Evolutionary conservation across 129 eudicot genomes (phyloP), one percentile per base, ranked within the genome.

Genomic region (Apium graveolens): DNA sequence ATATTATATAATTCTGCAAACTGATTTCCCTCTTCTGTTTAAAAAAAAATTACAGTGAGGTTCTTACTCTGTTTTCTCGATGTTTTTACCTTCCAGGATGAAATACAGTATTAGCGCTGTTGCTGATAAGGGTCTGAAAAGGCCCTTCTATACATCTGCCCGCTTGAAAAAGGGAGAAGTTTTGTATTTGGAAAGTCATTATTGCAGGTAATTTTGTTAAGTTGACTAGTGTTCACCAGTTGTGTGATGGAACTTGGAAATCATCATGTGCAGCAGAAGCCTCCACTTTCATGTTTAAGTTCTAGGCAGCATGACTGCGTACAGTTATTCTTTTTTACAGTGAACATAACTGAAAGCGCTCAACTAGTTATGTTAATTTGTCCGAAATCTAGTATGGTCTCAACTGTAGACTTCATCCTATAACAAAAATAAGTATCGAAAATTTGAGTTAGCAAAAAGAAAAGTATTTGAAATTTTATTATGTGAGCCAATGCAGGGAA

Each of bases 141-240:
- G 80, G 89, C 89, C 97, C 70, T 84, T 89, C 29, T 96, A 84
- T 79, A 96, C 99, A 41, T 92, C 97, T 66, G 93, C 99, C 73
- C 96, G 99, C 78, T 74, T 96, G 87, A 96, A 96, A 73, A 96
- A 87, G 87, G 99, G 99, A 32, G 97, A 96, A 89, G 99, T 96
- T 75, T 76, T 96, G 48, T 92, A 92, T 79, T 79, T 96, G 77
- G 99, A 96, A 86, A 96, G 95, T 79, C 97, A 90, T 85, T 81
- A 86, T 41, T 82, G 90, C 92, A 90, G 97, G 99, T 94, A 87
- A 24, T 32, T 69, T 43, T 44, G 26, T 71, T 37, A 5, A 16
- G 46, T 73, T 73, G 34, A 39, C 38, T 11, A 39, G 35, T 71
- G 74, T 17, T 37, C 18, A 11, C 43, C 14, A 5, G 74, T 35